Conservation (phyloP, 1,284 basidiomycete species). For the Apiotrichum gamsii region DNA sequence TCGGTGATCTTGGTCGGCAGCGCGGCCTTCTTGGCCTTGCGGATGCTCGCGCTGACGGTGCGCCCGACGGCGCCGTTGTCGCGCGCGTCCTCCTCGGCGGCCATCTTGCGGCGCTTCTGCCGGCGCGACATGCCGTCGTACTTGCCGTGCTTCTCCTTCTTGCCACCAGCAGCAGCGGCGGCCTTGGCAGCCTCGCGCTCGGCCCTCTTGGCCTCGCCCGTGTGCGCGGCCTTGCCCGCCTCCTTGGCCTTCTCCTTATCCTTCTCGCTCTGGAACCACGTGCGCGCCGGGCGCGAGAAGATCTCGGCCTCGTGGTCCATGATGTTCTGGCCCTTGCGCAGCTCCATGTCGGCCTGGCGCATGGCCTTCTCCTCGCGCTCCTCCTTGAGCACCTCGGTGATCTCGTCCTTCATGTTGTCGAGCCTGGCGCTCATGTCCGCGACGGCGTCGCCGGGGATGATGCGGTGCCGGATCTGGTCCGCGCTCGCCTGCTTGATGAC, state of each 20-base stretch:
- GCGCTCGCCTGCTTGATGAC: slow-evolving; percentile 83
- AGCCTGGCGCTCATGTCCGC: slow-evolving; percentile 66
- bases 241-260: slow-evolving; percentile 75
- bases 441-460: slow-evolving; percentile 75
- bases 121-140: slow-evolving; percentile 76
- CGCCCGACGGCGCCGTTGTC: slow-evolving; percentile 44
- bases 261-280: slow-evolving; percentile 91
- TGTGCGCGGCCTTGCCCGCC: slow-evolving; percentile 63
- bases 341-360: slow-evolving; percentile 88
- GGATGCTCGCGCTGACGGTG: slow-evolving; percentile 66
- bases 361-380: slow-evolving; percentile 94
- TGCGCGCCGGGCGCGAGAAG: slow-evolving; percentile 82
- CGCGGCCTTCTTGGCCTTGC: slow-evolving; percentile 71
- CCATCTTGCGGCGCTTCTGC: slow-evolving; percentile 77
- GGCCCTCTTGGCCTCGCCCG: slow-evolving; percentile 21
- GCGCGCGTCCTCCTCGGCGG: slow-evolving; percentile 69
- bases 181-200: slow-evolving; percentile 44
- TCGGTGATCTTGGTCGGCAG: slow-evolving; percentile 55
- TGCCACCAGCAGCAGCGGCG: slow-evolving; percentile 5
- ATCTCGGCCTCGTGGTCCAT: slow-evolving; percentile 94
- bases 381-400: slow-evolving; percentile 75
- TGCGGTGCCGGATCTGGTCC: slow-evolving; percentile 82
- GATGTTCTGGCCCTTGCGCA: slow-evolving; percentile 93
- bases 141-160: slow-evolving; percentile 71
- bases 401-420: slow-evolving; percentile 67